phyloP scores from a whole-genome alignment of 176 grass and related monocot species.

The Carex littledalei region DNA sequence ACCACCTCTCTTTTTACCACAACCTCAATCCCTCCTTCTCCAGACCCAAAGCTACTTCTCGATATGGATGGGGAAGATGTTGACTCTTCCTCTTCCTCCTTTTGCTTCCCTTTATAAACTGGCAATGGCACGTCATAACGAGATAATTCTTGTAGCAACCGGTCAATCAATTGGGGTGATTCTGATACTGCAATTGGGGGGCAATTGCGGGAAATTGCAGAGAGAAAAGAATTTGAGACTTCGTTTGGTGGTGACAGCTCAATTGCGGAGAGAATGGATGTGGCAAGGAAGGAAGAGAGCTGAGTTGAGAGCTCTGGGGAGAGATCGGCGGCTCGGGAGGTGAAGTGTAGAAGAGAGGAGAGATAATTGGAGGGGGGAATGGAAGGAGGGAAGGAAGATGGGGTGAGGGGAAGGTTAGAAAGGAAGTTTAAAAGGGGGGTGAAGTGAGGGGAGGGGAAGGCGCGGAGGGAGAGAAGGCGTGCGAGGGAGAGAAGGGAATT shows the following conservation, averaged over 20 bases:
- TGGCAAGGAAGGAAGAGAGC: constrained; percentile 44
- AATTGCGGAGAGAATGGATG: constrained; percentile 50
- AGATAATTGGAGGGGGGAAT: constrained; percentile 49
- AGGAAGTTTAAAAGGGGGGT: constrained; percentile 54
- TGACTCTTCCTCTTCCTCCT: constrained; percentile 40
- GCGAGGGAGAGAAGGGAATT: constrained; percentile 78
- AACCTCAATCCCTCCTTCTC: constrained; percentile 36
- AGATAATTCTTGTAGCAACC: constrained; percentile 60
- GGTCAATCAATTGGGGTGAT: constrained; percentile 42
- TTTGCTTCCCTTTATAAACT: constrained; percentile 59
- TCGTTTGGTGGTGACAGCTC: constrained; percentile 32
- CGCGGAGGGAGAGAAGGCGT: constrained; percentile 55
- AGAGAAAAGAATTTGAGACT: constrained; percentile 66
- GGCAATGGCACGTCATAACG: constrained; percentile 43
- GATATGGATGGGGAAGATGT: constrained; percentile 4
- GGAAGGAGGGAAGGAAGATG: constrained; percentile 68
- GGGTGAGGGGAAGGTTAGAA: constrained; percentile 42
- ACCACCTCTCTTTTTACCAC: constrained; percentile 41
- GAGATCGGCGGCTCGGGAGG: constrained; percentile 35
- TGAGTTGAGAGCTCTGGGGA: constrained; percentile 25
- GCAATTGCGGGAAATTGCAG: constrained; percentile 45
- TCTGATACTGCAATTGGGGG: constrained; percentile 45
- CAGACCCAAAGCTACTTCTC: constrained; percentile 22
- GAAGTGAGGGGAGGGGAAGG: constrained; percentile 7
- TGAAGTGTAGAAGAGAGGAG: constrained; percentile 51